These are phyloP conservation scores for Pyrenophora tritici-repentis DNA, from an alignment of 2,329 filamentous ascomycete species.

Conservation along the genomic window DNA sequence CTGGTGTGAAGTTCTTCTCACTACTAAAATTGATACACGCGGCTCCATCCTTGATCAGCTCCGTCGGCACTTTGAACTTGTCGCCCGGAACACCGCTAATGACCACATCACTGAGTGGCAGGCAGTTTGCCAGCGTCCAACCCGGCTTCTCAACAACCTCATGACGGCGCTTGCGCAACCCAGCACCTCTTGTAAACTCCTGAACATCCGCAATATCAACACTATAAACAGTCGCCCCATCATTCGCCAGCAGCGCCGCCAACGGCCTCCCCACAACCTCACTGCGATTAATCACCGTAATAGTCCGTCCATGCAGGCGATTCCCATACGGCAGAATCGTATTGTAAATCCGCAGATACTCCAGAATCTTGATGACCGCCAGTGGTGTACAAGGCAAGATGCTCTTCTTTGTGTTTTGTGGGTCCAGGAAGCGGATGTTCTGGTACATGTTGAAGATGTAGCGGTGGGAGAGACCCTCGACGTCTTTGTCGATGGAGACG, in stretches of 20 bases:
- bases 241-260: slow-evolving; percentile 91
- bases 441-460: slow-evolving; percentile 99
- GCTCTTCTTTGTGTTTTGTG: slow-evolving; percentile 78
- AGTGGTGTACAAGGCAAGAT: slow-evolving; percentile 95
- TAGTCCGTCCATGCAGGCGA: slow-evolving; percentile 87
- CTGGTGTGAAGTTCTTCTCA: slow-evolving; percentile 88
- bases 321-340: slow-evolving; percentile 91
- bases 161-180: slow-evolving; percentile 82
- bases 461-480: slow-evolving; percentile 90
- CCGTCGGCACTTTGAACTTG: slow-evolving; percentile 84
- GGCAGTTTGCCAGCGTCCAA: slow-evolving; percentile 77
- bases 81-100: slow-evolving; percentile 91
- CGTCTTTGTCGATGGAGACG: slow-evolving; percentile 86
- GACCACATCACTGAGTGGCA: slow-evolving; percentile 89
- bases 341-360: slow-evolving; percentile 96
- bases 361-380: slow-evolving; percentile 94
- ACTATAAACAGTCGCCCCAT: slow-evolving; percentile 93
- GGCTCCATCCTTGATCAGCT: slow-evolving; percentile 82
- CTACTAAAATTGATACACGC: slow-evolving; percentile 99
- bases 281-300: slow-evolving; percentile 94
- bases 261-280: slow-evolving; percentile 95
- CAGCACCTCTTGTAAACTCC: slow-evolving; percentile 86
- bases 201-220: slow-evolving; percentile 92
- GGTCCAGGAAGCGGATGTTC: slow-evolving; percentile 93
- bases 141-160: slow-evolving; percentile 83